phyloP scores from a whole-genome alignment of 1,284 basidiomycete species.

The Phellinidium pouzarii region DNA sequence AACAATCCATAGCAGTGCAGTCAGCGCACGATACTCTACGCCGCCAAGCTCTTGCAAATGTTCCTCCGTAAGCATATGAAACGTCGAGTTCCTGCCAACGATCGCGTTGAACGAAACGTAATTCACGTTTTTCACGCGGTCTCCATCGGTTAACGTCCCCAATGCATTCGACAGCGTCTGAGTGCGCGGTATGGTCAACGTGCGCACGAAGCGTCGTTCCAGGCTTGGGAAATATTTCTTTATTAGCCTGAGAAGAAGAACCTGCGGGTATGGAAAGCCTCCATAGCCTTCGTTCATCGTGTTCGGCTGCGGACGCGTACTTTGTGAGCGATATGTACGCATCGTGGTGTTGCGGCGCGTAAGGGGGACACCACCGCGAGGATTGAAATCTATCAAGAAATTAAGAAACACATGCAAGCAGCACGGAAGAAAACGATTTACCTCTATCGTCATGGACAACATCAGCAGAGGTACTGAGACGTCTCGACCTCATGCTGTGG shows the following conservation, averaged over 20 bases:
- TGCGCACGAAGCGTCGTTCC: constrained; percentile 46
- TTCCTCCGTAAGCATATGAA: constrained; percentile 72
- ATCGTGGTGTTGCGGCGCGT: constrained; percentile 3
- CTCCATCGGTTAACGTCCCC: constrained; percentile 5
- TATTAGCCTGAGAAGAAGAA: constrained; percentile 45
- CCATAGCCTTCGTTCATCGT: constrained; percentile 52
- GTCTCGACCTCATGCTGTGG: constrained; percentile 8
- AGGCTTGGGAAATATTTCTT: constrained; percentile 51
- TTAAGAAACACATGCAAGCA: neutral
- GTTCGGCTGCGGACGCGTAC: constrained; percentile 1
- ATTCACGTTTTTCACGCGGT: constrained; percentile 45
- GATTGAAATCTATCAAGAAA: neutral
- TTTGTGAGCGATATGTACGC: constrained; percentile 4
- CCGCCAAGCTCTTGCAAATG: constrained; percentile 91
- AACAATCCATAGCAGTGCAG: constrained; percentile 74
- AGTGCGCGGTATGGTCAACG: constrained; percentile 69
- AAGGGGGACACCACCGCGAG: constrained; percentile 6
- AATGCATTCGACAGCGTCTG: constrained; percentile 49
- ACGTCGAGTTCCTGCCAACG: constrained; percentile 86
- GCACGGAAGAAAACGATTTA: neutral
- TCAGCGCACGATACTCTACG: constrained; percentile 89
- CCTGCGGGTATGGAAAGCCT: constrained; percentile 82
- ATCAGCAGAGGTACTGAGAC: constrained; percentile 1
- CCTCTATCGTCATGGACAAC: constrained; percentile 17
- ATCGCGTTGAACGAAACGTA: constrained; percentile 85